Percentiles rank a stretch among this genome's conserved stretches.
Conservation (phyloP, 148 eudicot genomes). For the Linanthus parryae region DNA sequence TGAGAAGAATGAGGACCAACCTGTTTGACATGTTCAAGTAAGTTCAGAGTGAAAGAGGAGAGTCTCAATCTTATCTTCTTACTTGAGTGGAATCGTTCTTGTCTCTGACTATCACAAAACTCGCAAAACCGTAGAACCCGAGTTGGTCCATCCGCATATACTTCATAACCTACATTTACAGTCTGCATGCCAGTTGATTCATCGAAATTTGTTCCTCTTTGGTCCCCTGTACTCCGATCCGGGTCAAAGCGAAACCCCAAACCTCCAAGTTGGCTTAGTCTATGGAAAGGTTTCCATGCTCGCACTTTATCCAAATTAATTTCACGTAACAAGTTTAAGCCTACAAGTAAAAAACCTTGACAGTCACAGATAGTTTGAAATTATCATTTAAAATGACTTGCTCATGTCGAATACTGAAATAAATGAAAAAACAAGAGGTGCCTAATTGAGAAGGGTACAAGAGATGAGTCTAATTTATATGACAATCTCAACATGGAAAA, state of each 20-base stretch:
- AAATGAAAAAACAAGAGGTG: too few species aligned
- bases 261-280: slow-evolving; percentile 44
- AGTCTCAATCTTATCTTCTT: slow-evolving; percentile 61
- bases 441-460: too few species aligned
- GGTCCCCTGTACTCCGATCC: slow-evolving; percentile 32
- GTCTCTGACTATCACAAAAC: slow-evolving; percentile 40
- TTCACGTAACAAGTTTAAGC: slow-evolving; percentile 62
- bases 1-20: slow-evolving; percentile 26
- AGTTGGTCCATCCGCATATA: slow-evolving; percentile 81
- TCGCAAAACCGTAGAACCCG: slow-evolving; percentile 82
- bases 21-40: slow-evolving; percentile 56
- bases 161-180: slow-evolving; percentile 68
- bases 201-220: slow-evolving; percentile 23
- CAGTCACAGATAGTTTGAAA: not conserved
- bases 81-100: slow-evolving; percentile 33
- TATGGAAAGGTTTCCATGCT: slow-evolving; percentile 79
- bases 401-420: too few species aligned
- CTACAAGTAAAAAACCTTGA: slow-evolving; percentile 42
- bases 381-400: not conserved
- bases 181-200: slow-evolving; percentile 35
- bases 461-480: too few species aligned
- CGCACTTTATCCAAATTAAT: slow-evolving; percentile 93
- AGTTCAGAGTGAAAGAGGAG: slow-evolving; percentile 52
- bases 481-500: too few species aligned
- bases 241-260: slow-evolving; percentile 46